Base-by-base conservation (phyloP, 441 rosid genomes). In the Gossypium trilobum region DNA sequence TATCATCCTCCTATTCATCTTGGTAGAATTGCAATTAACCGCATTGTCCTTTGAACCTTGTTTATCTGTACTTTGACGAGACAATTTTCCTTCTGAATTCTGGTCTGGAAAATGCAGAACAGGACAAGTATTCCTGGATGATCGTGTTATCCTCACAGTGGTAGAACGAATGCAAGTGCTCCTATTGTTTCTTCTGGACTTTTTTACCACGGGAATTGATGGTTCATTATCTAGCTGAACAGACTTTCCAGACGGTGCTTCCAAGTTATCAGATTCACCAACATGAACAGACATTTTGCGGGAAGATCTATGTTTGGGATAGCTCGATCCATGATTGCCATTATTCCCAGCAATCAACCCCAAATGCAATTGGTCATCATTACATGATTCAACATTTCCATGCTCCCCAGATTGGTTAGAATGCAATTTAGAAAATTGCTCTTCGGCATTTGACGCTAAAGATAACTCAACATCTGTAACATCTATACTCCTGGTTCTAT, bases 271-370 rank as follows among this genome's bases (percentile, higher is more conserved):
- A 66, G 52, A 63, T 60, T 39, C 70, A 73, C 70, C 76, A 57
- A 46, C 71, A 75, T 73, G 75, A 79, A 67, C 83, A 50, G 82
- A 33, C 44, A 70, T 73, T 59, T 73, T 77, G 78, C 77, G 78
- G 68, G 60, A 51, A 74, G 97, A 87, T 83, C 92, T 82, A 73
- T 74, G 73, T 78, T 79, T 88, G 48, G 91, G 90, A 79, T 68
- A 75, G 69, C 72, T 51, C 29, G 17, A 51, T 29, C 11, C 61
- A 29, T 29, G 46, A 29, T 29, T 68, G 46, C 44, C 81, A 75
- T 78, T 62, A 67, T 80, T 77, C 68, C 29, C 44, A 55, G 74
- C 71, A 58, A 27, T 71, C 62, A 78, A 69, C 54, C 75, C 73
- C 71, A 69, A 48, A 55, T 25, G 14, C 68, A 71, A 50, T 50